Evolutionary conservation across 2,329 filamentous ascomycete species (phyloP).

Genomic region (Xylaria polymorpha): DNA sequence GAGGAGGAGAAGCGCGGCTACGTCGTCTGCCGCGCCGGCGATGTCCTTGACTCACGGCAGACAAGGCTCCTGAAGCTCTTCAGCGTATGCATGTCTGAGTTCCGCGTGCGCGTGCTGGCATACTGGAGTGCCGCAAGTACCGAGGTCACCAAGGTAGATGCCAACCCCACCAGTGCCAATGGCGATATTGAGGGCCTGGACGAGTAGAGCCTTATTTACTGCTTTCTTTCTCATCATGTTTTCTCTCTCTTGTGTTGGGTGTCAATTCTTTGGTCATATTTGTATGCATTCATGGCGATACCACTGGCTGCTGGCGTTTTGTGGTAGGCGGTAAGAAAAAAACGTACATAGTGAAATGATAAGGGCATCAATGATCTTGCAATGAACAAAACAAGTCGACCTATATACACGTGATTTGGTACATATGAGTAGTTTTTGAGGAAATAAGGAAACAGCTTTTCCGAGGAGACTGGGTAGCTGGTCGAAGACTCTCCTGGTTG

Average conservation of each 20-base stretch:
- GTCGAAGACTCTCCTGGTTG: background rate
- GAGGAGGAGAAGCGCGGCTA: conserved; percentile 65
- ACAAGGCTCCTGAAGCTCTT: conserved; percentile 95
- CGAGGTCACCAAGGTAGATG: conserved; percentile 68
- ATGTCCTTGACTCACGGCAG: conserved; percentile 89
- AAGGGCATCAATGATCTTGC: conserved; percentile 23
- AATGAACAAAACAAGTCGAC: conserved; percentile 14
- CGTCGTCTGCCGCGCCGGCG: conserved; percentile 84
- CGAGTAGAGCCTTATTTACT: conserved; percentile 34
- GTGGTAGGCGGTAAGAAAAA: conserved; percentile 39
- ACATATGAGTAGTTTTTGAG: background rate
- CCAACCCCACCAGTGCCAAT: conserved; percentile 49
- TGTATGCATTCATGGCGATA: conserved; percentile 48
- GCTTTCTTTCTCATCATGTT: conserved; percentile 11
- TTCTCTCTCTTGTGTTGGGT: conserved; percentile 18
- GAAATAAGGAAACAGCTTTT: background rate
- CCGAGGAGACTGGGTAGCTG: background rate
- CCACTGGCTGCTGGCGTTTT: conserved; percentile 47
- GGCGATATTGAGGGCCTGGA: conserved; percentile 38
- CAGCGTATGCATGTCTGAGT: conserved; percentile 89
- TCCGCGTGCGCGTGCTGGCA: conserved; percentile 82
- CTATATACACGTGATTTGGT: background rate
- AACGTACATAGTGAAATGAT: conserved; percentile 27
- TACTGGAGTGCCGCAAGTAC: conserved; percentile 72
- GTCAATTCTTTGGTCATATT: conserved; percentile 27